phyloP scores from a whole-genome alignment of 352 stramenopile genomes.

The Pythium aquatile region DNA sequence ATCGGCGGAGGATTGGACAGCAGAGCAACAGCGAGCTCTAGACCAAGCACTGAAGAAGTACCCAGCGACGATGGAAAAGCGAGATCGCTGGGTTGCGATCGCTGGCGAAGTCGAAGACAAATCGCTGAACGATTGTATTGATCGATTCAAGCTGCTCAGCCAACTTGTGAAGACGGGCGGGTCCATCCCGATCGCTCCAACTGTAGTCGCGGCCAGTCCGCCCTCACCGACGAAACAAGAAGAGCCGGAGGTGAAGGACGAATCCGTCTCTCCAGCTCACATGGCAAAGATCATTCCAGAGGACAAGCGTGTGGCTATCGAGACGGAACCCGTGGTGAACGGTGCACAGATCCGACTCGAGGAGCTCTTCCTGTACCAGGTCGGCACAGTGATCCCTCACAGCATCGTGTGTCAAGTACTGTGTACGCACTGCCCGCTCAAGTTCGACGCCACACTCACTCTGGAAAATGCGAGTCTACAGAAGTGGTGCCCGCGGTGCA shows the following conservation, averaged over 20 bases:
- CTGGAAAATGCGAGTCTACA: constrained; percentile 46
- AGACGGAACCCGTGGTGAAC: constrained; percentile 50
- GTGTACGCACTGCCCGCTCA: constrained; percentile 70
- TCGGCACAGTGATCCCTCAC: constrained; percentile 74
- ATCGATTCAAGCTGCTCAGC: constrained; percentile 70
- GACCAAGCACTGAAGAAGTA: constrained; percentile 72
- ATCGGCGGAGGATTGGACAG: constrained; percentile 45
- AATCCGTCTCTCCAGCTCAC: constrained; percentile 8
- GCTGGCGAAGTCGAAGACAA: constrained; percentile 60
- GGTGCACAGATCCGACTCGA: constrained; percentile 60
- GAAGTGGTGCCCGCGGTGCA: constrained; percentile 84
- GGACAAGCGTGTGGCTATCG: constrained; percentile 43
- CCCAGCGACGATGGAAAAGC: constrained; percentile 70
- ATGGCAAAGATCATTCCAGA: constrained; percentile 47
- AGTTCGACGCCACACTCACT: constrained; percentile 58
- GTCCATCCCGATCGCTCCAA: constrained; percentile 13
- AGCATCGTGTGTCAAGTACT: constrained; percentile 61
- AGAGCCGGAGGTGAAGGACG: constrained; percentile 19
- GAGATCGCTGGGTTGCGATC: constrained; percentile 65
- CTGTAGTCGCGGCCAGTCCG: not conserved
- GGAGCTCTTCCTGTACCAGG: constrained; percentile 73
- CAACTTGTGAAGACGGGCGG: constrained; percentile 39
- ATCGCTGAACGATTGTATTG: constrained; percentile 80
- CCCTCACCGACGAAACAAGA: not conserved
- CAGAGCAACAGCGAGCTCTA: constrained; percentile 59